phyloP scores from a whole-genome alignment of 768 basidiomycete genomes.

The Mycena leptocephala region DNA sequence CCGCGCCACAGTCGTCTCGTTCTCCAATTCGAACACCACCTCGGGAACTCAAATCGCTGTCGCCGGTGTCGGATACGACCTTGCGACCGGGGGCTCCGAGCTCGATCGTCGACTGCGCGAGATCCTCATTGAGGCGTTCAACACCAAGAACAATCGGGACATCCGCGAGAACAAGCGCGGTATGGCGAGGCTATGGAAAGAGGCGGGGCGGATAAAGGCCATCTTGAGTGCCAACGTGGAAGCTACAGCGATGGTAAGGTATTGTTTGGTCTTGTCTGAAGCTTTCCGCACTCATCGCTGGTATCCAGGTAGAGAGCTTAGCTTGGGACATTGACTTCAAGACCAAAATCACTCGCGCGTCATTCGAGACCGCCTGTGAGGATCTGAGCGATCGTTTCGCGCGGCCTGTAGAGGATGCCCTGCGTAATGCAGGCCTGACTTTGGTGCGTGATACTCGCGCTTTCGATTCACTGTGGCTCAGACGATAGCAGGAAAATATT shows the following conservation, averaged over 20 bases:
- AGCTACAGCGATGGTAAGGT: slow-evolving; percentile 76
- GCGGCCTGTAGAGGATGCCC: slow-evolving; percentile 82
- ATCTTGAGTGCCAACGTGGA: slow-evolving; percentile 96
- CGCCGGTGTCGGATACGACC: slow-evolving; percentile 88
- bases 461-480: slow-evolving; percentile 12
- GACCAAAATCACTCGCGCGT: slow-evolving; percentile 79
- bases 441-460: slow-evolving; percentile 61
- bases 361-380: slow-evolving; percentile 84
- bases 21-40: slow-evolving; percentile 69
- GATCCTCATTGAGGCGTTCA: slow-evolving; percentile 83
- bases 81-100: slow-evolving; percentile 84
- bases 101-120: slow-evolving; percentile 89
- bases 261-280: slow-evolving; percentile 6
- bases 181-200: slow-evolving; percentile 96
- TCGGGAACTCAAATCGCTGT: slow-evolving; percentile 82
- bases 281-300: slow-evolving; percentile 14
- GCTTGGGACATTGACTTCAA: slow-evolving; percentile 94
- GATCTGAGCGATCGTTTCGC: slow-evolving; percentile 78
- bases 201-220: slow-evolving; percentile 91
- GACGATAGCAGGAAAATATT: slow-evolving; percentile 76
- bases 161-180: slow-evolving; percentile 84
- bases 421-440: slow-evolving; percentile 76
- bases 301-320: slow-evolving; percentile 83
- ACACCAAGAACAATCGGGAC: slow-evolving; percentile 77
- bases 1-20: slow-evolving; percentile 83